phyloP scores from a whole-genome alignment of 1,284 basidiomycete species.

The Leccinum solheimii region DNA sequence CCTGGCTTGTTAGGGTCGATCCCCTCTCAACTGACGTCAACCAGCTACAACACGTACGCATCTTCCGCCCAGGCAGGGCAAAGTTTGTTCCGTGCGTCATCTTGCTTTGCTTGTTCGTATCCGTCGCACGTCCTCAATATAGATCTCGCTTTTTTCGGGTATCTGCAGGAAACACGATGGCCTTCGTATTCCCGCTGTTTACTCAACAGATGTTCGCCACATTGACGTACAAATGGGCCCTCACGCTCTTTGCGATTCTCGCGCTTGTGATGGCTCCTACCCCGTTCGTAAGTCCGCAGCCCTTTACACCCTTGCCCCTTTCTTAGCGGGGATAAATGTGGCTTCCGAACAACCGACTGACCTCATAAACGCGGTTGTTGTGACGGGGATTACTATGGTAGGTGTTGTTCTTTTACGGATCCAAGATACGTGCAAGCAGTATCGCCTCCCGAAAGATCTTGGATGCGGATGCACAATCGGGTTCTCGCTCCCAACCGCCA shows the following conservation, averaged over 20 bases:
- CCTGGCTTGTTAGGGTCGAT: not conserved
- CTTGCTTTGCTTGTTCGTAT: not conserved
- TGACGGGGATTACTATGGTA: not conserved
- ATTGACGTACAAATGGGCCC: constrained; percentile 69
- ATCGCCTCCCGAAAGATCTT: constrained; percentile 54
- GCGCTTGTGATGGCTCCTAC: constrained; percentile 61
- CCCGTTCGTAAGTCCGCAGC: constrained; percentile 52
- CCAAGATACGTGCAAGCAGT: constrained; percentile 55
- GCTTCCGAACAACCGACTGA: constrained; percentile 4
- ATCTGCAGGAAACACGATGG: constrained; percentile 54
- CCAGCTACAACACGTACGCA: constrained; percentile 69
- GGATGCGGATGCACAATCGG: constrained; percentile 22
- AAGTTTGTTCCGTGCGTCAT: constrained; percentile 58
- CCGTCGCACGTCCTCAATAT: not conserved
- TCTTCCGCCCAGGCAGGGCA: constrained; percentile 78
- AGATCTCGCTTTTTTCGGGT: not conserved
- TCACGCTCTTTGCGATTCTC: constrained; percentile 62
- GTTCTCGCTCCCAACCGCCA: not conserved
- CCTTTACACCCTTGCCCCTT: not conserved
- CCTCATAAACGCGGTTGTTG: not conserved
- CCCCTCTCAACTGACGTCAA: not conserved
- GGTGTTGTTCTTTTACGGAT: constrained; percentile 24
- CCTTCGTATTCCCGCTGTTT: constrained; percentile 63
- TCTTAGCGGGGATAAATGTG: not conserved
- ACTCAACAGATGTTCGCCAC: constrained; percentile 58